Evolutionary conservation across 257 asterid species (phyloP).

Genomic region (Schizonepeta tenuifolia): DNA sequence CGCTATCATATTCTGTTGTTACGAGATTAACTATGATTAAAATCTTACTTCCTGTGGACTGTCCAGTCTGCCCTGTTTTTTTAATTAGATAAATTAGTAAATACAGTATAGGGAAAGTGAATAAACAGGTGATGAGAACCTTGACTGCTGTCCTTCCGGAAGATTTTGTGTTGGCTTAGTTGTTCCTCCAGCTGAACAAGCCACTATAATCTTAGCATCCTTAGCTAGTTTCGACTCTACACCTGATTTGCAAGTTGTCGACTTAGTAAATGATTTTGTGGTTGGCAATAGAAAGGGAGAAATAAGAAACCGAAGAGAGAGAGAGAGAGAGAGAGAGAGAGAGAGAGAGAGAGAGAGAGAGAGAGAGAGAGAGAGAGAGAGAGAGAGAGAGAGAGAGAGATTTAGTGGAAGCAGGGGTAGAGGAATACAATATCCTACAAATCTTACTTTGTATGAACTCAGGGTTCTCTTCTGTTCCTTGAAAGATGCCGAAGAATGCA

Average conservation of each 20-base stretch:
- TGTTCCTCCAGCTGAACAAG: conserved; percentile 91
- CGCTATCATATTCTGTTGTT: background rate
- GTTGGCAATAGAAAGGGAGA: background rate
- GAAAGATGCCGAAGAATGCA: conserved; percentile 90
- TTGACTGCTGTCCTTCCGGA: conserved; percentile 91
- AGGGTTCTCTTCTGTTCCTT: conserved; percentile 97
- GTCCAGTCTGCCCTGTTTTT: background rate
- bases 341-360: no score
- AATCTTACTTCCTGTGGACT: background rate
- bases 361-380: no score
- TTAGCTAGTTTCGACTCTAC: conserved; percentile 77
- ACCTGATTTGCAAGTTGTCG: conserved; percentile 48
- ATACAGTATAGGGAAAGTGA: background rate
- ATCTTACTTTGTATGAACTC: conserved; percentile 68
- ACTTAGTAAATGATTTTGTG: conserved; percentile 18
- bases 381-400: background rate
- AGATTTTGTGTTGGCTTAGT: conserved; percentile 81
- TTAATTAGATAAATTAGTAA: background rate
- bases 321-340: no score
- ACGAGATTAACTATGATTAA: background rate
- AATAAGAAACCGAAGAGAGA: no score
- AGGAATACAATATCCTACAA: background rate
- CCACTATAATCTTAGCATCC: conserved; percentile 82
- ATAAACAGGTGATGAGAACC: conserved; percentile 44
- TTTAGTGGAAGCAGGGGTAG: background rate